Percentiles rank a stretch among this genome's conserved stretches.
Conservation (phyloP, 108 stramenopile species). For the Cyclotella choctawhatcheeana region DNA sequence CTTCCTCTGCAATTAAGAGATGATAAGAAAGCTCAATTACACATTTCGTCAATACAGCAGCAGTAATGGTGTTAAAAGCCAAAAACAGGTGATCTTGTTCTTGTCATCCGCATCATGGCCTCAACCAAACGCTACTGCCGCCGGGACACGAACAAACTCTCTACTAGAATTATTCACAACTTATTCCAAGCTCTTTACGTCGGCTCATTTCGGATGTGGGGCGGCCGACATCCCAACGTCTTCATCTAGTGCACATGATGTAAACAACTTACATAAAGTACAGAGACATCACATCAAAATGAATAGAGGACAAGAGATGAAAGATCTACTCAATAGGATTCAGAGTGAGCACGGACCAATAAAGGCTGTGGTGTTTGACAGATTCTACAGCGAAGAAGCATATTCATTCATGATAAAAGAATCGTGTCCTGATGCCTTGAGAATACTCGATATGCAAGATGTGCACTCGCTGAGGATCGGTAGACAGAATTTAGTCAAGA, state of each 20-base stretch:
- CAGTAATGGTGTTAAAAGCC: not conserved
- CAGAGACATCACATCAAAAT: conserved; percentile 44
- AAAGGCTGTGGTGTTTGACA: conserved; percentile 66
- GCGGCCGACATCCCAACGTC: conserved; percentile 17
- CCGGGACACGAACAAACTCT: conserved; percentile 61
- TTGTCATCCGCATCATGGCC: conserved; percentile 65
- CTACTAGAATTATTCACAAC: conserved; percentile 58
- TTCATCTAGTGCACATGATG: not conserved
- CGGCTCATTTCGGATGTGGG: conserved; percentile 48
- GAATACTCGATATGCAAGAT: conserved; percentile 88
- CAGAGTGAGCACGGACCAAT: conserved; percentile 19
- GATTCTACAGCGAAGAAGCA: conserved; percentile 78
- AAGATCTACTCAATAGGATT: conserved; percentile 23
- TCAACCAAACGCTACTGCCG: conserved; percentile 69
- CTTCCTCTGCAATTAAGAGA: too few species aligned
- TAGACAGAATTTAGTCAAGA: conserved; percentile 52
- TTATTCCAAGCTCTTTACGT: conserved; percentile 16
- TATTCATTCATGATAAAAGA: conserved; percentile 69
- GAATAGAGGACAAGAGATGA: conserved; percentile 41
- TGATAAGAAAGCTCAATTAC: too few species aligned
- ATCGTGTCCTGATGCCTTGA: conserved; percentile 46
- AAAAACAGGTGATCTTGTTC: conserved; percentile 30
- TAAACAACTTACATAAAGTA: conserved; percentile 13
- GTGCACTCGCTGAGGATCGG: conserved; percentile 70
- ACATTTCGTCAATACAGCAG: not conserved